phyloP scores from a whole-genome alignment of 345 rosid genomes.

The Lumnitzera littorea region DNA sequence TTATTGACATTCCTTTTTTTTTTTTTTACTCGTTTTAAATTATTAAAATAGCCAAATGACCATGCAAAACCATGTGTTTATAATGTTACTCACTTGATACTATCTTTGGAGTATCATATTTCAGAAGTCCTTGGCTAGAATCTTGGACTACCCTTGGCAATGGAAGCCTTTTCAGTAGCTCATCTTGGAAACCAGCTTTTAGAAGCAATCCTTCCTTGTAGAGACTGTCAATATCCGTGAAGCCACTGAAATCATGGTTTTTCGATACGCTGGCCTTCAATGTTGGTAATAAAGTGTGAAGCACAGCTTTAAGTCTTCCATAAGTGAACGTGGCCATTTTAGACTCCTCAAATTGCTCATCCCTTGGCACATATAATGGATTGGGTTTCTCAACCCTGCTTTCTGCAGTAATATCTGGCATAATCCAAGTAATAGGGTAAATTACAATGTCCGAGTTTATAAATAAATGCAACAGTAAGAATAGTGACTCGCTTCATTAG shows the following conservation, averaged over 20 bases:
- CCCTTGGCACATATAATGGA: conserved; percentile 91
- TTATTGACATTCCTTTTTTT: too few relatives aligned
- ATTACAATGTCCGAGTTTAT: too few relatives aligned
- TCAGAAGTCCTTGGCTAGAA: conserved; percentile 75
- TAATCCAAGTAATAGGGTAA: neutral
- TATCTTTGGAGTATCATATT: conserved; percentile 79
- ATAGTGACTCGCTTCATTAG: too few relatives aligned
- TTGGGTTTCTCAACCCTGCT: conserved; percentile 86
- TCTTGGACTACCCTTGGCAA: conserved; percentile 63
- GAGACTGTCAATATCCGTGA: conserved; percentile 74
- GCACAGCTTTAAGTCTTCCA: conserved; percentile 72
- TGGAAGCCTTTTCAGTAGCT: conserved; percentile 61
- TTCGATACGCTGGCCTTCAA: conserved; percentile 73
- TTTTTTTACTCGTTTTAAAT: too few relatives aligned
- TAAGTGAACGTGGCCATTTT: conserved; percentile 57
- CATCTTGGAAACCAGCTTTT: conserved; percentile 72
- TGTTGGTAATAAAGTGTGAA: conserved; percentile 74
- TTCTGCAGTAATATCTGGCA: conserved; percentile 57
- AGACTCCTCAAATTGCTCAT: conserved; percentile 88
- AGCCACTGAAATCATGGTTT: conserved; percentile 52
- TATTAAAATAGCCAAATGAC: neutral
- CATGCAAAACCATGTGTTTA: neutral
- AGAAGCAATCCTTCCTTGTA: conserved; percentile 89
- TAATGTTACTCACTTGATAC: conserved; percentile 56
- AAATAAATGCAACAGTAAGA: too few relatives aligned